A percentile compares a stretch with the other conserved stretches of the same genome.
phyloP scores from a whole-genome alignment of 805 yeast species.

The Citeromyces nyonsensis region DNA sequence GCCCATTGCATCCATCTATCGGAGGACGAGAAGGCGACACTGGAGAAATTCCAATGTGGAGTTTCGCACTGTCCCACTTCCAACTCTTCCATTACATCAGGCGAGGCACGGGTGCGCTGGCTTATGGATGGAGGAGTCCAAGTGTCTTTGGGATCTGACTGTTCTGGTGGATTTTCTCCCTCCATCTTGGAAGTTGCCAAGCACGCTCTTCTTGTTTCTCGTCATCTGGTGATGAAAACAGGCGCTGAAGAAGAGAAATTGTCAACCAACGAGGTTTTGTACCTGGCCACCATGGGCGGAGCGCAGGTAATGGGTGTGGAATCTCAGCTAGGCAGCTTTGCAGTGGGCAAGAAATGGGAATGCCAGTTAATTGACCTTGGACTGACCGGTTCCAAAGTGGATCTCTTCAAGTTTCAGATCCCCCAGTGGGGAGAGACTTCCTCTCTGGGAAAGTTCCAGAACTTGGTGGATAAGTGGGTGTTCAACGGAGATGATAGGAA shows the following conservation, averaged over 20 bases:
- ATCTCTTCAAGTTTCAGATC: slow-evolving; percentile 55
- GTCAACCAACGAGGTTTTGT: slow-evolving; percentile 52
- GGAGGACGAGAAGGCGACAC: slow-evolving; percentile 40
- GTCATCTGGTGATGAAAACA: slow-evolving; percentile 44
- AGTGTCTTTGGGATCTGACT: slow-evolving; percentile 65
- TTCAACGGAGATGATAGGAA: slow-evolving; percentile 92
- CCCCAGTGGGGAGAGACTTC: slow-evolving; percentile 15
- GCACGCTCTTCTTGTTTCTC: slow-evolving; percentile 51
- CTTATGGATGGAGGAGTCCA: slow-evolving; percentile 47
- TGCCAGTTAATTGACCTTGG: slow-evolving; percentile 57
- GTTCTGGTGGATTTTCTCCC: slow-evolving; percentile 57
- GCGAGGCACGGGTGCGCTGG: slow-evolving; percentile 68
- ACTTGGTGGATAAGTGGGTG: slow-evolving; percentile 75
- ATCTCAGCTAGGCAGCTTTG: slow-evolving; percentile 48
- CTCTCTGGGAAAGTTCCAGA: slow-evolving; percentile 22
- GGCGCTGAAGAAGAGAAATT: slow-evolving; percentile 27
- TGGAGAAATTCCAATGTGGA: slow-evolving; percentile 40
- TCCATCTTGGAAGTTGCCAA: slow-evolving; percentile 46
- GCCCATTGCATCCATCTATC: slow-evolving; percentile 77
- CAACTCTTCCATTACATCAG: slow-evolving; percentile 70
- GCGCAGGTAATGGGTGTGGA: slow-evolving; percentile 54
- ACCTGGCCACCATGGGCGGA: slow-evolving; percentile 75
- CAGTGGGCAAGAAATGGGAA: slow-evolving; percentile 68
- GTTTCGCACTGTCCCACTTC: slow-evolving; percentile 85
- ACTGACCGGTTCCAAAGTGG: slow-evolving; percentile 37